A percentile compares a stretch with the other conserved stretches of the same genome.
These are phyloP conservation scores for Trifolium dubium DNA, from an alignment of 306 rosid genomes.

Conservation along the genomic window DNA sequence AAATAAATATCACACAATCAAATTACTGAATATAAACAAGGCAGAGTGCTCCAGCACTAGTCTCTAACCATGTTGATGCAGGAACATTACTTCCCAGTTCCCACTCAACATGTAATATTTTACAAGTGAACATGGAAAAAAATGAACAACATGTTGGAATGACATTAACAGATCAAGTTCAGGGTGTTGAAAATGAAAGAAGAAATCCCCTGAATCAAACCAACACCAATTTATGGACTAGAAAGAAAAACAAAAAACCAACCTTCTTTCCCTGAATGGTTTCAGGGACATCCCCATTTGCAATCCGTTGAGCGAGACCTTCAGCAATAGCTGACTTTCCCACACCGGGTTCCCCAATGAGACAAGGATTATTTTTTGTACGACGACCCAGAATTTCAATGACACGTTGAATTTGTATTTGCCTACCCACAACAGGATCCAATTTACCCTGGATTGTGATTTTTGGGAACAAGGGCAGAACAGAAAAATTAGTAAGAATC, in stretches of 20 bases:
- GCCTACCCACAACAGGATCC: constrained; percentile 98
- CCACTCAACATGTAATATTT: background rate
- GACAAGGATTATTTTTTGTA: constrained; percentile 93
- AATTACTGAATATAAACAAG: background rate
- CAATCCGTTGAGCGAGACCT: constrained; percentile 94
- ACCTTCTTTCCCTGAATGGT: constrained; percentile 98
- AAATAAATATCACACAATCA: background rate
- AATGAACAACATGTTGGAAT: constrained; percentile 9
- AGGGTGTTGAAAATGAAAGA: constrained; percentile 5
- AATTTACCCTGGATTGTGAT: constrained; percentile 70
- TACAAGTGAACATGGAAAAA: background rate
- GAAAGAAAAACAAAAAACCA: constrained; percentile 1
- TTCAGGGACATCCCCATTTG: constrained; percentile 95
- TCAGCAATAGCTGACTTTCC: constrained; percentile 98
- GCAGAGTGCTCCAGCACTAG: background rate
- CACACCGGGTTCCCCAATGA: constrained; percentile 97
- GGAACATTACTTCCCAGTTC: background rate
- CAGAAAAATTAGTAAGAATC: background rate
- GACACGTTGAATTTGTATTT: constrained; percentile 88
- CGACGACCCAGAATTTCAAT: constrained; percentile 92
- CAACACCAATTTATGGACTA: constrained; percentile 5
- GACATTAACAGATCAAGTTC: background rate
- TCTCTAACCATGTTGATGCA: background rate
- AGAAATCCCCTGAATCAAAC: constrained; percentile 20
- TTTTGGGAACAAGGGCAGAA: background rate